Conservation (phyloP, 805 yeast genomes). For the Diddensiella santjacobensis region DNA sequence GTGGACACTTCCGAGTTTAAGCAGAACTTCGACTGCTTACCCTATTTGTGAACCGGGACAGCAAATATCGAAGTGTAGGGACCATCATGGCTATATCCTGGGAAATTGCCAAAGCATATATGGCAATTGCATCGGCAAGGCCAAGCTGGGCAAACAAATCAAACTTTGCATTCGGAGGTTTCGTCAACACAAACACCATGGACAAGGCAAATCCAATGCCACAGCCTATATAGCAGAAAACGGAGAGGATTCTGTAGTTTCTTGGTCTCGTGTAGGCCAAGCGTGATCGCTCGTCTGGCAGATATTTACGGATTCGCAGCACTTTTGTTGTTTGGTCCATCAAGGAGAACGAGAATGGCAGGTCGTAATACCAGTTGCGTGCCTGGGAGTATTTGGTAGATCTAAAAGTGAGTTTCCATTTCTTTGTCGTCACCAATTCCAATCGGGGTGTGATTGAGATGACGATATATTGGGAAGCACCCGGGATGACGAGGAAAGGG, state of each 20-base stretch:
- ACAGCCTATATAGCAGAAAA: constrained; percentile 14
- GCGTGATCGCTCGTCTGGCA: constrained; percentile 13
- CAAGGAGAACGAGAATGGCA: constrained; percentile 9
- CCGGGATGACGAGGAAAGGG: constrained; percentile 17
- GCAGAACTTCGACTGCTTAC: no score
- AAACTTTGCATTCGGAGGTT: constrained; percentile 13
- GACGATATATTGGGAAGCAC: constrained; percentile 5
- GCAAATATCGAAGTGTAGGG: constrained; percentile 6
- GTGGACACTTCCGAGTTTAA: no score
- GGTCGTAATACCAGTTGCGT: background rate
- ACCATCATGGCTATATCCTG: constrained; percentile 16
- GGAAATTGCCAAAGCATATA: constrained; percentile 16
- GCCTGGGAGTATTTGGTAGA: background rate
- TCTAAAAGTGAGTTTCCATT: background rate
- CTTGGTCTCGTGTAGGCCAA: constrained; percentile 14
- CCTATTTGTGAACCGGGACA: background rate
- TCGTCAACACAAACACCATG: constrained; percentile 12
- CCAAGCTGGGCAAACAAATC: constrained; percentile 20
- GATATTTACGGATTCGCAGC: constrained; percentile 13
- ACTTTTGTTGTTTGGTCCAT: constrained; percentile 8
- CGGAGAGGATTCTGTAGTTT: constrained; percentile 14
- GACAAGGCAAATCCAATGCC: constrained; percentile 14
- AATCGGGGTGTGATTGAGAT: constrained; percentile 2
- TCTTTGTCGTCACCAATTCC: background rate
- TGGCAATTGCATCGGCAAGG: constrained; percentile 18